Evolutionary conservation across 179 eudicot genomes (phyloP), one percentile per base, ranked within the genome.

Genomic region (Vitellaria paradoxa): DNA sequence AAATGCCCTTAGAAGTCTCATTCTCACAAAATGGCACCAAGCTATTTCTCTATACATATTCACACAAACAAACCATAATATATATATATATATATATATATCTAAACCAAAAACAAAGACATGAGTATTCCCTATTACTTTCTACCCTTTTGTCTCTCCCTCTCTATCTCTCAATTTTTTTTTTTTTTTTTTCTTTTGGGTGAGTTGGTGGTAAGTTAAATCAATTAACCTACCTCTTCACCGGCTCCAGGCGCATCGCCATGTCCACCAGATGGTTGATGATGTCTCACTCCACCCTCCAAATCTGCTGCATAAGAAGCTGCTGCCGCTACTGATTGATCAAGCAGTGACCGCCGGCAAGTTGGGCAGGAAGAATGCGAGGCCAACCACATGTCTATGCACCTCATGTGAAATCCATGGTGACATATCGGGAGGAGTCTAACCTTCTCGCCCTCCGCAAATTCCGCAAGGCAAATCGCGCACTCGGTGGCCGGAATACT

Each of bases 391-490:
- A 21, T 69, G 37, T 77, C 79, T n/a, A 77, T 69, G 50, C 79
- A 77, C 67, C n/a, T 77, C 3, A 68, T 20, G 68, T 77, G 79
- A 23, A 77, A 77, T 1, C 79, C 79, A 69, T 77, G 79, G 66
- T 56, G 65, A 13, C 79, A 77, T 30, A 17, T 77, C 2, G 79
- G 79, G 7, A 77, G n/a, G 5, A 77, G 74, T 12, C 79, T 56
- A 3, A 77, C 74, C 47, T 69, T 69, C 9, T 77, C 74, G 0
- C 79, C 79, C 6, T 56, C 72, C 72, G 60, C 7, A 45, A 62
- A 78, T 15, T 78, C 81, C 0, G 47, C 70, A 10, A 78, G n/a
- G n/a, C 81, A 78, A 0, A 78, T 78, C 5, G 81, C 64, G 17
- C 81, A 78, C 13, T 78, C 81, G 9, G 77, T 50, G 11, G 55